phyloP scores from a whole-genome alignment of 768 basidiomycete species.

The Lenzites betulinus region DNA sequence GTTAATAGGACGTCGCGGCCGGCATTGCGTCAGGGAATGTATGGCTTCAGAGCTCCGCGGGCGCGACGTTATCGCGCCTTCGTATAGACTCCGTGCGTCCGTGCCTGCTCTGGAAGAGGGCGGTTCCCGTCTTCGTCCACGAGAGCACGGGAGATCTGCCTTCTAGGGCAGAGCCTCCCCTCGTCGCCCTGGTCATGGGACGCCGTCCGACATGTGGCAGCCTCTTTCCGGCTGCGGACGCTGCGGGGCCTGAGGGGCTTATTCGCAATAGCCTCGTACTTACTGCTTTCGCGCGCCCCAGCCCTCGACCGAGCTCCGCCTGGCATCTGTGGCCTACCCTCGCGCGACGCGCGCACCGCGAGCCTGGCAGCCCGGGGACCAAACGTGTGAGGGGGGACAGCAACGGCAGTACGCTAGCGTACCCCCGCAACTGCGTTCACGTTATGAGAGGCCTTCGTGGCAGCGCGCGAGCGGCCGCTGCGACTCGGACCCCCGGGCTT shows the following conservation, averaged over 20 bases:
- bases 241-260: conserved; percentile 9
- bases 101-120: conserved; percentile 12
- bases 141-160: conserved; percentile 11
- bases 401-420: neutral
- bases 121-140: conserved; percentile 2
- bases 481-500: neutral
- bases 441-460: neutral
- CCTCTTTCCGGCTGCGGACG: conserved; percentile 8
- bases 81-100: conserved; percentile 11
- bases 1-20: neutral
- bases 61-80: conserved; percentile 12
- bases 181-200: conserved; percentile 17
- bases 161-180: conserved; percentile 13
- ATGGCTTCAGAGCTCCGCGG: neutral
- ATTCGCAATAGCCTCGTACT: conserved; percentile 12
- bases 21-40: neutral
- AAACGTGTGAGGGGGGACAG: neutral
- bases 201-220: conserved; percentile 11
- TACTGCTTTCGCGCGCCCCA: conserved; percentile 8
- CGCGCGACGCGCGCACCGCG: neutral
- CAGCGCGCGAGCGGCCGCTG: neutral
- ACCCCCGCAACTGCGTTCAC: neutral
- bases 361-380: neutral
- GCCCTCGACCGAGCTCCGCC: neutral
- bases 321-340: neutral